phyloP scores from a whole-genome alignment of 106 monocot species.

The Cymbidium sinense region DNA sequence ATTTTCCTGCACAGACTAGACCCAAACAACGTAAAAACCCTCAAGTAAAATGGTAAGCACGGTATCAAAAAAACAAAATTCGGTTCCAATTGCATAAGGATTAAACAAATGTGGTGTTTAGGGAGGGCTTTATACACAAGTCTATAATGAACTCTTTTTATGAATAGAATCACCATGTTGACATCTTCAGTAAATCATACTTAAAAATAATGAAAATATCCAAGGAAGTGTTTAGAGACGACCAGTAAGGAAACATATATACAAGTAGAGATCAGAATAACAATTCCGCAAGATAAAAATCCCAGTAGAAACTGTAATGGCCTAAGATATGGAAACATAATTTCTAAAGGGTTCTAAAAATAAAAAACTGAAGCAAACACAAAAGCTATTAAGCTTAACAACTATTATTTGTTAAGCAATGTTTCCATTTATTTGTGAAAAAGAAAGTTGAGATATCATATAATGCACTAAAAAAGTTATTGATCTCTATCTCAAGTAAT shows the following conservation, averaged over 20 bases:
- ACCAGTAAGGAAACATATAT: background rate
- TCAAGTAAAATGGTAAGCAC: too few species aligned
- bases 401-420: background rate
- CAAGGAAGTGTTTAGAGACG: background rate
- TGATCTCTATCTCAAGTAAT: background rate
- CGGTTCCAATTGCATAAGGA: background rate
- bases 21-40: too few species aligned
- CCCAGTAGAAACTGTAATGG: background rate
- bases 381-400: background rate
- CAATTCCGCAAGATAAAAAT: background rate
- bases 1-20: too few species aligned
- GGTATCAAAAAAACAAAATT: background rate
- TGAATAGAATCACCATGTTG: too few species aligned
- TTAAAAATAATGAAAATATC: background rate
- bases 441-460: background rate
- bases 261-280: background rate
- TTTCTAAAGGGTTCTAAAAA: background rate
- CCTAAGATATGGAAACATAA: background rate
- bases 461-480: background rate
- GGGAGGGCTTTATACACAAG: background rate
- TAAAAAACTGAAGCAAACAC: constrained; percentile 1
- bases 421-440: background rate
- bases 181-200: background rate
- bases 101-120: background rate
- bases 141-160: background rate